Evolutionary conservation across 768 basidiomycete genomes (phyloP), one percentile per base, ranked within the genome.

Genomic region (Lyophyllum atratum): DNA sequence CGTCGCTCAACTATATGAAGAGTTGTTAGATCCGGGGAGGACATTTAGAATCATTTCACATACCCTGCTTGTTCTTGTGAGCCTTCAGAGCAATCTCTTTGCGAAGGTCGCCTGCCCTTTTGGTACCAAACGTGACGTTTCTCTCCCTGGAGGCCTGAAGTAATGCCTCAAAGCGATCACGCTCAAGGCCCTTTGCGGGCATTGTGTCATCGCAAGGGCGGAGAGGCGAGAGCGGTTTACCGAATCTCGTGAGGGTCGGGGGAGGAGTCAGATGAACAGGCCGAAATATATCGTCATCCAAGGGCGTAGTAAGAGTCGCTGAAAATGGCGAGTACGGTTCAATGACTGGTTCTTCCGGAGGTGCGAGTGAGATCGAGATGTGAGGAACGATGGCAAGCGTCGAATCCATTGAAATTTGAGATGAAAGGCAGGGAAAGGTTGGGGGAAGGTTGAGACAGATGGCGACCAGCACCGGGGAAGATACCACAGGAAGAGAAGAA

Each of bases 11-110:
- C 88, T 91, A 64, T n/a, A 29, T 19, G 31, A 14, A 28, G n/a
- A 52, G 49, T 25, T n/a, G n/a, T 64, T 42, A 54, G 54, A 50
- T 21, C 53, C 24, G 25, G 11, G 19, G 25, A 26, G 24, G 11
- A 24, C 21, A n/a, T 25, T 10, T 12, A 29, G 25, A 21, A 15
- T 28, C 60, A 28, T 51, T 8, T 25, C 8, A 77, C 82, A 63
- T 69, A 92, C 92, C 75, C 72, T 90, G 87, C 75, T 87, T 90
- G 67, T 79, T 83, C 74, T 79, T 83, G 72, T 91, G 89, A 49
- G 80, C 81, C 70, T 86, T 90, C 55, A 88, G 71, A 11, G 87
- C 86, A 49, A 90, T 83, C 72, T 92, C 87, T 72, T 85, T 90
- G 61, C 87, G 84, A 49, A 92, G 79, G 72, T 89, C 83, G 21